A percentile compares a stretch with the other conserved stretches of the same genome.
Conservation (phyloP, 2,329 filamentous ascomycete species). For the Cadophora sp. region DNA sequence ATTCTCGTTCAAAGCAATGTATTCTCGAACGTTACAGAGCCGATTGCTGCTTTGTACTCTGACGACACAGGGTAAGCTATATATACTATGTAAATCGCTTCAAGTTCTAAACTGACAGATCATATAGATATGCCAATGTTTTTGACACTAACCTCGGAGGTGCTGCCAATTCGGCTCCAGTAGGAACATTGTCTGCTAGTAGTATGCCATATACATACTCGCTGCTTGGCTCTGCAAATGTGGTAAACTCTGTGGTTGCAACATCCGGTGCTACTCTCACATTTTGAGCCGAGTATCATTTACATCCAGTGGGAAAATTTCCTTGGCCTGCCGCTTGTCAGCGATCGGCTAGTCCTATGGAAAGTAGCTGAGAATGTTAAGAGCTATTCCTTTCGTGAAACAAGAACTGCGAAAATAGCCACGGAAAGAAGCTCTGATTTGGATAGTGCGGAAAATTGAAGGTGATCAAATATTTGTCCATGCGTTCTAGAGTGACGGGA, state of each 20-base stretch:
- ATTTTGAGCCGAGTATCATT: too few relatives aligned
- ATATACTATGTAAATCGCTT: not conserved
- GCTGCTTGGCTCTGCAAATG: slow-evolving; percentile 55
- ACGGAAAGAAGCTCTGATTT: too few relatives aligned
- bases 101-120: not conserved
- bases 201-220: slow-evolving; percentile 60
- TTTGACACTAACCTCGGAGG: slow-evolving; percentile 56
- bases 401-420: too few relatives aligned
- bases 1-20: slow-evolving; percentile 62
- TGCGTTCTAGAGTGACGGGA: too few relatives aligned
- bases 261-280: slow-evolving; percentile 24
- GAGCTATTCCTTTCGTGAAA: too few relatives aligned
- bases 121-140: slow-evolving; percentile 51
- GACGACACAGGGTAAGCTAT: slow-evolving; percentile 23
- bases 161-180: slow-evolving; percentile 54
- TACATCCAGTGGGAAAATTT: too few relatives aligned
- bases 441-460: too few relatives aligned
- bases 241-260: slow-evolving; percentile 48
- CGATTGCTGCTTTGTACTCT: slow-evolving; percentile 40
- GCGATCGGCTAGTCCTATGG: too few relatives aligned
- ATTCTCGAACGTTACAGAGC: slow-evolving; percentile 51
- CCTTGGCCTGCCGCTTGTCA: too few relatives aligned
- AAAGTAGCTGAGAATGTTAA: too few relatives aligned
- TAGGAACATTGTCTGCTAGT: slow-evolving; percentile 53
- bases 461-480: too few relatives aligned